A percentile compares a stretch with the other conserved stretches of the same genome.
Conservation (phyloP, 2,329 filamentous ascomycete genomes). For the Beauveria asiatica region DNA sequence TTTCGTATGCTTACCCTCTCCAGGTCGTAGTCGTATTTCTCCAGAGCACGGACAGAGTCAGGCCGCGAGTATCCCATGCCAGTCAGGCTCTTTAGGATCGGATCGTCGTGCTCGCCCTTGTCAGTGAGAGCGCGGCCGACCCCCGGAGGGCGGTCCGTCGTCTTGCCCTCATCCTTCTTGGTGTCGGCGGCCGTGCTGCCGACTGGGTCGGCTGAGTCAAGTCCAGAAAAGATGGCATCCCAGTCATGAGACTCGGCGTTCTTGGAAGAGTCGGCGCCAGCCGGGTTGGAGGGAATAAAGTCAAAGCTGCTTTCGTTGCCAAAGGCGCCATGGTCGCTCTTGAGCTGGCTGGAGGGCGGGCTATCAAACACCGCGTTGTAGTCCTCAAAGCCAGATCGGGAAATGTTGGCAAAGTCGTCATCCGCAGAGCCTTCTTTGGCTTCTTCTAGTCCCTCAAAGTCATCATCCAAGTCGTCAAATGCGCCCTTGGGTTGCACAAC, state of each 20-base stretch:
- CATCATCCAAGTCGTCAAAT: constrained; percentile 70
- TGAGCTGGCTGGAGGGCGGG: constrained; percentile 46
- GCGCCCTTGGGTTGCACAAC: constrained; percentile 34
- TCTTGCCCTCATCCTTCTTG: not conserved
- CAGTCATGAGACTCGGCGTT: constrained; percentile 63
- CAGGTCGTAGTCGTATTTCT: constrained; percentile 94
- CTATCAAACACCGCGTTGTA: constrained; percentile 80
- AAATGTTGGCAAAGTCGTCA: constrained; percentile 71
- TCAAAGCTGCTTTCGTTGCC: constrained; percentile 50
- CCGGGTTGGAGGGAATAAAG: constrained; percentile 38
- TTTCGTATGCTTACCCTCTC: constrained; percentile 57
- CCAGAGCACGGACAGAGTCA: constrained; percentile 69
- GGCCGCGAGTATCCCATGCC: constrained; percentile 77
- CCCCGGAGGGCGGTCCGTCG: constrained; percentile 19
- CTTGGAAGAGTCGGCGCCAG: constrained; percentile 24
- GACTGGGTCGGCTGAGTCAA: constrained; percentile 48
- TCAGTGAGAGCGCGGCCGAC: constrained; percentile 61
- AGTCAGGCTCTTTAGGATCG: constrained; percentile 81
- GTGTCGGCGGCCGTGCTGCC: constrained; percentile 21
- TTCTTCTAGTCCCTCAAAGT: constrained; percentile 76
- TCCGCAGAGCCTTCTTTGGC: constrained; percentile 73
- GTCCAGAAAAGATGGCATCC: constrained; percentile 85
- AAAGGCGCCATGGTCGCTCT: constrained; percentile 45
- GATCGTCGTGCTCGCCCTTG: constrained; percentile 77
- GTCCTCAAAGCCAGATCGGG: constrained; percentile 62